phyloP scores from a whole-genome alignment of 202 grass and related monocot species.

The Tripidium arundinaceum region DNA sequence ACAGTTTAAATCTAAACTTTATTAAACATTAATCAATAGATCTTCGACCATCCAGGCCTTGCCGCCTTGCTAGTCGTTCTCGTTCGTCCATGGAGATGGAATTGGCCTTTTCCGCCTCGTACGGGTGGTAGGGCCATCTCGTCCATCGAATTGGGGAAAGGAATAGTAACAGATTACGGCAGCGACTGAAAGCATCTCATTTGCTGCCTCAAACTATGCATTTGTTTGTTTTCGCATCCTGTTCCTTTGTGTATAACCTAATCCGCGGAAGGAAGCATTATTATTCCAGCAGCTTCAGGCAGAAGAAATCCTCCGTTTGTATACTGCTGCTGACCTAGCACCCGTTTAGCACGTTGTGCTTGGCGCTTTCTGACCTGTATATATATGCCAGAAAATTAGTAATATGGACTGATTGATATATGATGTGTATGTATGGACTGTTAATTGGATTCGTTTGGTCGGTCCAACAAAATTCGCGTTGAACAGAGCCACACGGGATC shows the following conservation, averaged over 20 bases:
- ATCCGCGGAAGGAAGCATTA: constrained; percentile 13
- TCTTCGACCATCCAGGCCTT: too few species aligned
- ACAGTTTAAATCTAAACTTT: constrained; percentile 8
- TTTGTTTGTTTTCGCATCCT: not conserved
- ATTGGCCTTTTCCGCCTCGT: not conserved
- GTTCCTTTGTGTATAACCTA: not conserved
- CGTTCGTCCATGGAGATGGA: constrained; percentile 2
- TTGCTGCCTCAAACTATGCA: constrained; percentile 6
- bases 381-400: not conserved
- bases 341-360: constrained; percentile 25
- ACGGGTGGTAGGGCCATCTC: not conserved
- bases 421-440: not conserved
- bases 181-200: constrained; percentile 9
- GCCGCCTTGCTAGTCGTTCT: too few species aligned
- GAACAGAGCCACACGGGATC: not conserved
- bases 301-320: not conserved
- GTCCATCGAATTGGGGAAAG: not conserved
- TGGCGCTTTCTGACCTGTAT: not conserved
- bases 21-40: not conserved
- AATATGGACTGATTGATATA: not conserved
- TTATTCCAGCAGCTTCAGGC: not conserved
- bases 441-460: not conserved
- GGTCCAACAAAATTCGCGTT: not conserved
- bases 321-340: not conserved
- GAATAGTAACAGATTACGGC: not conserved